phyloP scores from a whole-genome alignment of 2,329 filamentous ascomycete species.

The Thermoascus crustaceus region DNA sequence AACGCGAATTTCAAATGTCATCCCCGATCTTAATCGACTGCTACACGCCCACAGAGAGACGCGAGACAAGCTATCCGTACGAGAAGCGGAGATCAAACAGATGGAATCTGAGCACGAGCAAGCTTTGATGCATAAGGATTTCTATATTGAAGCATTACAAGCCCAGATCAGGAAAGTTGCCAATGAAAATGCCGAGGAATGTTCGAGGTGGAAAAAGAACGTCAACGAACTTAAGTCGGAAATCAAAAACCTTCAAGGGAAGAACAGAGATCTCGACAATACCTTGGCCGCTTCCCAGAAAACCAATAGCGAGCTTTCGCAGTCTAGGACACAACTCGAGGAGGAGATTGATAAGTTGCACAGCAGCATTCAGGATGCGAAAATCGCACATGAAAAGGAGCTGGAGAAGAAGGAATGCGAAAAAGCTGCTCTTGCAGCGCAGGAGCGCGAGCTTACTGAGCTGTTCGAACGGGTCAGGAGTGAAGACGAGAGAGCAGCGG shows the following conservation, averaged over 20 bases:
- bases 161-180: slow-evolving; percentile 43
- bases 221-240: slow-evolving; percentile 44
- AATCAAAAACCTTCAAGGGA: slow-evolving; percentile 44
- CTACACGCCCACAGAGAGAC: slow-evolving; percentile 43
- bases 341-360: slow-evolving; percentile 30
- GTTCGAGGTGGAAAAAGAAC: slow-evolving; percentile 32
- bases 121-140: slow-evolving; percentile 45
- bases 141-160: slow-evolving; percentile 45
- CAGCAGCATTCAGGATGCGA: slow-evolving; percentile 30
- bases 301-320: slow-evolving; percentile 37
- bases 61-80: slow-evolving; percentile 41
- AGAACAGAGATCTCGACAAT: slow-evolving; percentile 44
- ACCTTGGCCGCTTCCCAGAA: slow-evolving; percentile 38
- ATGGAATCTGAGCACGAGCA: slow-evolving; percentile 44
- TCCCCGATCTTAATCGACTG: slow-evolving; percentile 40
- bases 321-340: slow-evolving; percentile 38
- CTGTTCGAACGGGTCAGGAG: slow-evolving; percentile 40
- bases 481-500: slow-evolving; percentile 33
- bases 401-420: slow-evolving; percentile 35
- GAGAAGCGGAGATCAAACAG: slow-evolving; percentile 44
- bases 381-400: slow-evolving; percentile 28
- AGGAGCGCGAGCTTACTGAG: slow-evolving; percentile 40
- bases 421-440: slow-evolving; percentile 27
- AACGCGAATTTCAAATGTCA: slow-evolving; percentile 37
- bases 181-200: slow-evolving; percentile 44